These are phyloP conservation scores for Leccinum fibrillosum DNA, from an alignment of 768 basidiomycete genomes.

Conservation along the genomic window DNA sequence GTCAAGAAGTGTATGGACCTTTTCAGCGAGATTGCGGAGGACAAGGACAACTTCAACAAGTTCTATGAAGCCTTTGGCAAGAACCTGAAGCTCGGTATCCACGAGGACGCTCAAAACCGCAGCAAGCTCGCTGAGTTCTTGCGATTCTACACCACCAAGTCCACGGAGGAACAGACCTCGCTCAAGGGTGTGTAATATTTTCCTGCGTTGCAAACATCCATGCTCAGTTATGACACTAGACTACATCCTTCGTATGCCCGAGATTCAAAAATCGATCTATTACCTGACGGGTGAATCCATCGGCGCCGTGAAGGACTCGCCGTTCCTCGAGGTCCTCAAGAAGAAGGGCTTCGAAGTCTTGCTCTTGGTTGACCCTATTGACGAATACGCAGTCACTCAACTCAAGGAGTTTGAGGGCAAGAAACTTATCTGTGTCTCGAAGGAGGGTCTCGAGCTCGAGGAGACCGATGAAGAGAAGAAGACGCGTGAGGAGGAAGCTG, in stretches of 20 bases:
- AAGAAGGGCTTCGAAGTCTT: slow-evolving; percentile 99
- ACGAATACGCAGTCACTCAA: slow-evolving; percentile 97
- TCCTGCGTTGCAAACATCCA: background rate
- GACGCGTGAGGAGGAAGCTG: slow-evolving; percentile 78
- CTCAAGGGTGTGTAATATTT: slow-evolving; percentile 69
- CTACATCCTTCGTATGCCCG: slow-evolving; percentile 99
- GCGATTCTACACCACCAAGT: slow-evolving; percentile 97
- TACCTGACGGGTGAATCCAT: slow-evolving; percentile 99
- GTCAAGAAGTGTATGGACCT: slow-evolving; percentile 98
- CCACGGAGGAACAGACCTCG: slow-evolving; percentile 84
- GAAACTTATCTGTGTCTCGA: slow-evolving; percentile 96
- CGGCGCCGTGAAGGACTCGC: slow-evolving; percentile 84
- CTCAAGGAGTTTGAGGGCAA: slow-evolving; percentile 99
- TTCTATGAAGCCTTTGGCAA: slow-evolving; percentile 99
- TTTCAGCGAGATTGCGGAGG: slow-evolving; percentile 95
- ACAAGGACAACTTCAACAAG: slow-evolving; percentile 97
- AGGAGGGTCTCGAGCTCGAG: slow-evolving; percentile 98
- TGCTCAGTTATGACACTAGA: slow-evolving; percentile 42
- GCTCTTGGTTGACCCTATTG: slow-evolving; percentile 96
- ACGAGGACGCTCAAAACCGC: slow-evolving; percentile 98
- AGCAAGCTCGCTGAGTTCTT: slow-evolving; percentile 99
- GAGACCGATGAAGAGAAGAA: slow-evolving; percentile 99
- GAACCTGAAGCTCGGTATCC: slow-evolving; percentile 99
- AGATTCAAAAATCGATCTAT: slow-evolving; percentile 98
- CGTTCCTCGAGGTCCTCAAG: slow-evolving; percentile 99